Conservation (phyloP, 208 protist species). For the Crithidia fasciculata region DNA sequence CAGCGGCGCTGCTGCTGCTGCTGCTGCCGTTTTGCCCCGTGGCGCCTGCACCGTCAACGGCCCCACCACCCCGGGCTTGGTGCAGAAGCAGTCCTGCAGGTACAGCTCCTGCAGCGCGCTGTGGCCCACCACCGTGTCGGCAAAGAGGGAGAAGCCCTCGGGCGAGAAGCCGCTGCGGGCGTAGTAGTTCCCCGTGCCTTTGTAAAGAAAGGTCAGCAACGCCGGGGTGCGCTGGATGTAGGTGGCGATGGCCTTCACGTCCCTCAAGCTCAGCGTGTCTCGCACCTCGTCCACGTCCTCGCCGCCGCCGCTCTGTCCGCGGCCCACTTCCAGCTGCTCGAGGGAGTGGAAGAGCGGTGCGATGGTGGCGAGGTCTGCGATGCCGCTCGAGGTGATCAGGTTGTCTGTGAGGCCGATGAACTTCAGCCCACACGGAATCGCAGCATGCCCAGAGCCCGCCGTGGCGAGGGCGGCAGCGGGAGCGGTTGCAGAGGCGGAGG, state of each 20-base stretch:
- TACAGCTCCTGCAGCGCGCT: constrained; percentile 41
- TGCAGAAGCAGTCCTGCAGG: constrained; percentile 61
- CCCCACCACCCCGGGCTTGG: constrained; percentile 27
- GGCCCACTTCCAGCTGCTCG: constrained; percentile 51
- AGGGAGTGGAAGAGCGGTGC: constrained; percentile 32
- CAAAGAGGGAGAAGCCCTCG: constrained; percentile 36
- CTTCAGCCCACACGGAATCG: constrained; percentile 30
- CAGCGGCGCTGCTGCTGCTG: neutral
- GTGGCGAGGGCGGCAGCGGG: constrained; percentile 6
- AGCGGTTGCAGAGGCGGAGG: neutral
- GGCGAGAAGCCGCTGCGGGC: constrained; percentile 46
- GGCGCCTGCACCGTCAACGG: constrained; percentile 26
- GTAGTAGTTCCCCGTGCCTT: constrained; percentile 58
- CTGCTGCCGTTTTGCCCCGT: constrained; percentile 9
- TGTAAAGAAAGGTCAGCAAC: constrained; percentile 47
- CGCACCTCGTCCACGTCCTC: constrained; percentile 41
- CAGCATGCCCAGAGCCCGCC: neutral
- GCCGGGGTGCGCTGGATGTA: constrained; percentile 32
- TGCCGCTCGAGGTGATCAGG: constrained; percentile 46
- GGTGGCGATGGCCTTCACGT: constrained; percentile 30
- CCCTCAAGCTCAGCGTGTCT: constrained; percentile 32
- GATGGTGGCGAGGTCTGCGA: constrained; percentile 21
- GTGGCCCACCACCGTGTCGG: constrained; percentile 30
- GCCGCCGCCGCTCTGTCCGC: constrained; percentile 34
- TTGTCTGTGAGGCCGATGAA: constrained; percentile 61